A percentile compares a stretch with the other conserved stretches of the same genome.
Evolutionary conservation across 805 yeast species (phyloP).

Genomic region (Sungouiella blattae): DNA sequence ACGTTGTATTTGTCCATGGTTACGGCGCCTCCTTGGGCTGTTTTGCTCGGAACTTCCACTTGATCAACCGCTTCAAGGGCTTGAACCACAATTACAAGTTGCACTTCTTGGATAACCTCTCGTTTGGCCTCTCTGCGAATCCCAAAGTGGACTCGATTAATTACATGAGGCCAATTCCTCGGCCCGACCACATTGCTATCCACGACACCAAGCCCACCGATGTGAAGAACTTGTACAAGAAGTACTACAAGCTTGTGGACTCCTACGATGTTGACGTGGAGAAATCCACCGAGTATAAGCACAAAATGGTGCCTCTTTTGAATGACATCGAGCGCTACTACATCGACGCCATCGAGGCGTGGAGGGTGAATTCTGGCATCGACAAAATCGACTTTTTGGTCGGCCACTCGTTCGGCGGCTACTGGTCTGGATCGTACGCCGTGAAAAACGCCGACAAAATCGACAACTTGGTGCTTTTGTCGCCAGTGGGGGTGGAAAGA

Average conservation of each 20-base stretch:
- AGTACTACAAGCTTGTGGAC: slow-evolving; percentile 39
- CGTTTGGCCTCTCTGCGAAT: slow-evolving; percentile 52
- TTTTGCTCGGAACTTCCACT: slow-evolving; percentile 51
- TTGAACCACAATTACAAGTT: slow-evolving; percentile 37
- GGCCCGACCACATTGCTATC: slow-evolving; percentile 21
- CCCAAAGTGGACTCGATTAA: slow-evolving; percentile 23
- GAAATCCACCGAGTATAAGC: slow-evolving; percentile 28
- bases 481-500: slow-evolving; percentile 80
- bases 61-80: slow-evolving; percentile 29
- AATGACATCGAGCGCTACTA: slow-evolving; percentile 53
- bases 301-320: slow-evolving; percentile 36
- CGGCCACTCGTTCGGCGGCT: slow-evolving; percentile 82
- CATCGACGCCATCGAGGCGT: slow-evolving; percentile 55
- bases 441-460: slow-evolving; percentile 54
- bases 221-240: slow-evolving; percentile 28
- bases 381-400: slow-evolving; percentile 55
- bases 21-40: slow-evolving; percentile 56
- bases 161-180: slow-evolving; percentile 17
- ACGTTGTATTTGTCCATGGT: slow-evolving; percentile 54
- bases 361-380: slow-evolving; percentile 53
- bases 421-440: slow-evolving; percentile 63
- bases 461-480: slow-evolving; percentile 53
- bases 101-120: slow-evolving; percentile 47
- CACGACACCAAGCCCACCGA: slow-evolving; percentile 26
- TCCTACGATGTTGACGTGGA: slow-evolving; percentile 25